Evolutionary conservation across 2,329 filamentous ascomycete species (phyloP).

Genomic region (Pestalotiopsis sp.): DNA sequence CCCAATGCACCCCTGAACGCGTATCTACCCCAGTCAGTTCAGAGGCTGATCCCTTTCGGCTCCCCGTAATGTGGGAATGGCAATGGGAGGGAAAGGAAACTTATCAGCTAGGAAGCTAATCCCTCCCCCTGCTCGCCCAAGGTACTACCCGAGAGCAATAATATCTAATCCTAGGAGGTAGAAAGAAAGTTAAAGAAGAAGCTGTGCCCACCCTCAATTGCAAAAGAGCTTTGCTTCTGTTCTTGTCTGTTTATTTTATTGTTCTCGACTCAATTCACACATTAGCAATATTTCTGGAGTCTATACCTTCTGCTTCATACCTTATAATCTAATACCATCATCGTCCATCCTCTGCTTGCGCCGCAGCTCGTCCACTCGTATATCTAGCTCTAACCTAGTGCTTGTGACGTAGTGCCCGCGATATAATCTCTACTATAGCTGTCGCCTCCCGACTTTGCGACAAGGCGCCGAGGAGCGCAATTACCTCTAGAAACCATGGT

Average conservation of each 20-base stretch:
- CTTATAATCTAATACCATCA: background rate
- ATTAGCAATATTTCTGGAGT: background rate
- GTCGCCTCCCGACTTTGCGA: background rate
- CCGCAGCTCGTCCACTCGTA: background rate
- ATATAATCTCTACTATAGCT: background rate
- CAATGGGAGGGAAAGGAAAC: background rate
- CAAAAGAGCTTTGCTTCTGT: background rate
- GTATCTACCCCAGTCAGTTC: background rate
- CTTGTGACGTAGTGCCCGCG: conserved; percentile 3
- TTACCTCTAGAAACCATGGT: background rate
- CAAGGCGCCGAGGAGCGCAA: background rate
- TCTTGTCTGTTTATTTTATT: background rate
- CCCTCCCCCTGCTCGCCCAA: background rate
- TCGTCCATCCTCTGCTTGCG: background rate
- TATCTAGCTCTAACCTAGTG: background rate
- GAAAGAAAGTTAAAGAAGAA: conserved; percentile 2
- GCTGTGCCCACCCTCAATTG: background rate
- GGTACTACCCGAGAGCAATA: background rate
- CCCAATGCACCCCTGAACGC: background rate
- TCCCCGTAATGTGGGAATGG: background rate
- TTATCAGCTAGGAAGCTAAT: background rate
- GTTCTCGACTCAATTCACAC: background rate
- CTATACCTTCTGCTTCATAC: background rate
- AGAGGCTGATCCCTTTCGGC: background rate
- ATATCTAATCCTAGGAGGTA: background rate